phyloP scores from a whole-genome alignment of 2,329 filamentous ascomycete species.

The Pestalotiopsis sp. region DNA sequence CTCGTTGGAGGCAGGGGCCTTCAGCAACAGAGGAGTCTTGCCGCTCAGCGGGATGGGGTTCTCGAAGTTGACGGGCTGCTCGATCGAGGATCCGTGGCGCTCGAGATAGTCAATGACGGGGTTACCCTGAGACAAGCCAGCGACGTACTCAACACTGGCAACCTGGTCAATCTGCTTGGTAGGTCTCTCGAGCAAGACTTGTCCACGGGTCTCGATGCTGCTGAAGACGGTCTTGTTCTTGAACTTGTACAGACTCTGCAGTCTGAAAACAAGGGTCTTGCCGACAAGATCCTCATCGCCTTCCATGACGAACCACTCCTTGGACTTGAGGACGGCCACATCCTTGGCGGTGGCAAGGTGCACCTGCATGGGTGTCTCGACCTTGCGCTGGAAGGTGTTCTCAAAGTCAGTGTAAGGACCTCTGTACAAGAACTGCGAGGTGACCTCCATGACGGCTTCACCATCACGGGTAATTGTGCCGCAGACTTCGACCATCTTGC shows the following conservation, averaged over 20 bases:
- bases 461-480: conserved; percentile 89
- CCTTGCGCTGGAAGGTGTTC: conserved; percentile 98
- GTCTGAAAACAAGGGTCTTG: conserved; percentile 93
- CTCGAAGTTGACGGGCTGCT: conserved; percentile 96
- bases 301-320: conserved; percentile 96
- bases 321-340: conserved; percentile 89
- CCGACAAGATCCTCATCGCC: conserved; percentile 80
- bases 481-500: conserved; percentile 99
- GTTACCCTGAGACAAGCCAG: conserved; percentile 89
- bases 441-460: conserved; percentile 94
- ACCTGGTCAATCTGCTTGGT: conserved; percentile 98
- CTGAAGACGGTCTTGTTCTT: conserved; percentile 94
- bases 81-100: conserved; percentile 87
- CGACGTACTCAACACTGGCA: conserved; percentile 94
- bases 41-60: conserved; percentile 95
- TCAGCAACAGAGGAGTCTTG: conserved; percentile 84
- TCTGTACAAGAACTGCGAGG: conserved; percentile 96
- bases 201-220: conserved; percentile 86
- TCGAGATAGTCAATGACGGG: conserved; percentile 95
- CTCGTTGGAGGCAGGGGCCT: conserved; percentile 94
- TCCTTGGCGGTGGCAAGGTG: conserved; percentile 88
- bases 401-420: conserved; percentile 91
- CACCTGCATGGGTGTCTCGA: conserved; percentile 92
- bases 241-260: conserved; percentile 88
- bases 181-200: conserved; percentile 91